These are phyloP conservation scores for Nicotiana rustica DNA, from an alignment of 305 asterid genomes.

Conservation along the genomic window DNA sequence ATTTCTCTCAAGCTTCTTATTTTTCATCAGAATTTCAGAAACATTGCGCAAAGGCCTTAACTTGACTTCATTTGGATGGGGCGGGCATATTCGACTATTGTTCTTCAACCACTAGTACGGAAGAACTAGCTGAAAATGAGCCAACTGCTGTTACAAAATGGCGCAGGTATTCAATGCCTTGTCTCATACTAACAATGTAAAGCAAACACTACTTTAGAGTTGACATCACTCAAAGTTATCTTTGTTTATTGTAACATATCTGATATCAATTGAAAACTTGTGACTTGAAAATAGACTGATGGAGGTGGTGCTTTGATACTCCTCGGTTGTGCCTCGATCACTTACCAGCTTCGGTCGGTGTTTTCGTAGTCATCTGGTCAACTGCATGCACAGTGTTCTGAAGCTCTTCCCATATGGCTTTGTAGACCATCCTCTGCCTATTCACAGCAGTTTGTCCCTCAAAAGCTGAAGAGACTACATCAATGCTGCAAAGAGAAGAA, in stretches of 20 bases:
- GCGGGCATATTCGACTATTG: not conserved
- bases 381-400: slow-evolving; percentile 93
- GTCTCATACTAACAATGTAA: slow-evolving; percentile 16
- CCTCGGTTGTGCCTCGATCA: slow-evolving; percentile 23
- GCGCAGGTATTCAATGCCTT: not conserved
- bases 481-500: slow-evolving; percentile 64
- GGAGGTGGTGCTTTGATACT: slow-evolving; percentile 17
- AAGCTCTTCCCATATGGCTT: slow-evolving; percentile 99
- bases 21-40: slow-evolving; percentile 1
- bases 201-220: not conserved
- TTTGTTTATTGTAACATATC: not conserved
- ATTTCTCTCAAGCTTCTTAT: not conserved
- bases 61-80: not conserved
- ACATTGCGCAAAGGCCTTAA: not conserved
- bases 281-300: not conserved
- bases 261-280: slow-evolving; percentile 25
- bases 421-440: slow-evolving; percentile 99
- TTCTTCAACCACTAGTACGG: not conserved
- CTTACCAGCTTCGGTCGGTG: slow-evolving; percentile 77
- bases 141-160: slow-evolving; percentile 13
- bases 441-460: slow-evolving; percentile 94
- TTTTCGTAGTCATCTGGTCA: slow-evolving; percentile 90
- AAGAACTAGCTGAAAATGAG: slow-evolving; percentile 9
- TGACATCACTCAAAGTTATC: slow-evolving; percentile 4
- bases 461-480: slow-evolving; percentile 76